Conservation (phyloP, 768 basidiomycete species). For the Jaapia argillacea region DNA sequence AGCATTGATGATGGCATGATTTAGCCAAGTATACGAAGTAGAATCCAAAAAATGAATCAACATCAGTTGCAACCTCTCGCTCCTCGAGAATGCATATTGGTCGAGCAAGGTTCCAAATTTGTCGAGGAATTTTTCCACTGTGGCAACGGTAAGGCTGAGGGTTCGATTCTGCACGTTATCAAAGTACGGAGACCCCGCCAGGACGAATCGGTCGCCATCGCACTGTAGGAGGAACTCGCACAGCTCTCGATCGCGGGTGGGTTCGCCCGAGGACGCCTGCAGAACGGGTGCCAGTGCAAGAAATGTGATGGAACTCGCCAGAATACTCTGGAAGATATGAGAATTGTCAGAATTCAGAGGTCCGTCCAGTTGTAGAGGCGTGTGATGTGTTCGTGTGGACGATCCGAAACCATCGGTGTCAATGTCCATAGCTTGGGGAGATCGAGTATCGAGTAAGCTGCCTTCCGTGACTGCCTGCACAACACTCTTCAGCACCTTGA, state of each 20-base stretch:
- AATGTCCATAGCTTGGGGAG: too few species aligned
- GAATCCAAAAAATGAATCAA: conserved; percentile 53
- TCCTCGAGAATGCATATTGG: conserved; percentile 44
- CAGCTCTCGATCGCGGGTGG: conserved; percentile 53
- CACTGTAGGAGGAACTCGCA: conserved; percentile 40
- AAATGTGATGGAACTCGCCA: conserved; percentile 48
- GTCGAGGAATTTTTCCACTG: conserved; percentile 43
- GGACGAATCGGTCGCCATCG: conserved; percentile 44
- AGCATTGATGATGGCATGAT: conserved; percentile 14
- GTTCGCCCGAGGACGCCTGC: conserved; percentile 46
- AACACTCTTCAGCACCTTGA: conserved; percentile 26
- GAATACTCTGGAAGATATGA: too few species aligned
- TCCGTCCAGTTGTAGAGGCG: too few species aligned
- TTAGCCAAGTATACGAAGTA: conserved; percentile 52
- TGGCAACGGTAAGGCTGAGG: conserved; percentile 39
- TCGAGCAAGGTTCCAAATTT: conserved; percentile 41
- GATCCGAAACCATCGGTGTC: too few species aligned
- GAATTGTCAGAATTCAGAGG: too few species aligned
- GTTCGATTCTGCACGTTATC: conserved; percentile 42
- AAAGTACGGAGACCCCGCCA: conserved; percentile 48
- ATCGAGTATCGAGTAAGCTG: too few species aligned
- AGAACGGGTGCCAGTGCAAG: conserved; percentile 55
- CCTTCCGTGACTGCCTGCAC: conserved; percentile 27
- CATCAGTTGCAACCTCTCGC: conserved; percentile 41
- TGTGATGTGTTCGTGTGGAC: too few species aligned